Evolutionary conservation across 345 rosid species (phyloP).

Genomic region (Eutrema heterophyllum): DNA sequence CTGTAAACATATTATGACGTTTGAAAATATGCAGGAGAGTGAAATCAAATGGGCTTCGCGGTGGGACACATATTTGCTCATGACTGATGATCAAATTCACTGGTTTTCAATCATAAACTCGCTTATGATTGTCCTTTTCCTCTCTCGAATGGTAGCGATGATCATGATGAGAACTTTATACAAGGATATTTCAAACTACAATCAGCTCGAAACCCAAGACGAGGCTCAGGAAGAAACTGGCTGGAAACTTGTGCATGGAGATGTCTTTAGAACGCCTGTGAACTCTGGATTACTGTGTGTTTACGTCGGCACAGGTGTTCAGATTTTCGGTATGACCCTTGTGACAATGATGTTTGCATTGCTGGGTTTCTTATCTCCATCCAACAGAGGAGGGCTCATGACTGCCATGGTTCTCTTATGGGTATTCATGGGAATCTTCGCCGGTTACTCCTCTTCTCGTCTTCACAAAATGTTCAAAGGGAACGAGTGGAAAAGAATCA

Average conservation of each 20-base stretch:
- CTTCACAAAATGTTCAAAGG: slow-evolving; percentile 92
- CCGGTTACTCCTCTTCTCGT: slow-evolving; percentile 85
- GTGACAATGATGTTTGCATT: slow-evolving; percentile 96
- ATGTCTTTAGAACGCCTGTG: slow-evolving; percentile 76
- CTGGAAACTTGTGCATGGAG: slow-evolving; percentile 97
- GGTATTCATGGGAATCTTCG: slow-evolving; percentile 94
- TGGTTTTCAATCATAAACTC: slow-evolving; percentile 98
- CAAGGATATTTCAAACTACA: slow-evolving; percentile 88
- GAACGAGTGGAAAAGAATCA: slow-evolving; percentile 82
- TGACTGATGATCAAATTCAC: slow-evolving; percentile 96
- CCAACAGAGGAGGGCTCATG: slow-evolving; percentile 96
- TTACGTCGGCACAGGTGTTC: slow-evolving; percentile 87
- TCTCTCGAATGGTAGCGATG: slow-evolving; percentile 98
- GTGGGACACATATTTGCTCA: slow-evolving; percentile 92
- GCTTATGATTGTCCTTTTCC: slow-evolving; percentile 90
- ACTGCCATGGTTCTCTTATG: slow-evolving; percentile 96
- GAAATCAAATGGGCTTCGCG: slow-evolving; percentile 98
- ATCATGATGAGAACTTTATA: slow-evolving; percentile 96
- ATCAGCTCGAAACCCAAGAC: slow-evolving; percentile 95
- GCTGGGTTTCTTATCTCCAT: slow-evolving; percentile 88
- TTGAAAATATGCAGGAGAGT: slow-evolving; percentile 54
- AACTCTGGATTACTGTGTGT: slow-evolving; percentile 85
- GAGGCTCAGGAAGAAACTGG: slow-evolving; percentile 97
- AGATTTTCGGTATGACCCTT: slow-evolving; percentile 81
- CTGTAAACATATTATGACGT: background rate